Evolutionary conservation across 2,329 filamentous ascomycete genomes (phyloP), one percentile per base, ranked within the genome.

Genomic region (Cladorrhinum sp.): DNA sequence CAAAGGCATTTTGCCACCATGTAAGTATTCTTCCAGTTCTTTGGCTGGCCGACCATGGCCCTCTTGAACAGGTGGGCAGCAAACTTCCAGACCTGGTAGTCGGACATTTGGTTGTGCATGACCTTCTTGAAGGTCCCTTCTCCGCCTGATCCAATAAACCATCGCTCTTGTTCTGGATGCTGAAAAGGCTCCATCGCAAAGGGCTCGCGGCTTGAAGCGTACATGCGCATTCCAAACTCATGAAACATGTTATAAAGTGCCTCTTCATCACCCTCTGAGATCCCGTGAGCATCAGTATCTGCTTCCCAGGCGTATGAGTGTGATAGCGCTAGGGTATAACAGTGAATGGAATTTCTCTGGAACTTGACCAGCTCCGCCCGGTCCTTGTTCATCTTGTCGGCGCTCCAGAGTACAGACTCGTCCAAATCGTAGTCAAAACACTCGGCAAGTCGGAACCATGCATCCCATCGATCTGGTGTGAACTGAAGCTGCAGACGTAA

Each of bases 311-410:
- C 83, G 60, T 83, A 79, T 0, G 82, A 85, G 63, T 85, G 79
- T 0, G 84, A 86, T 13, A 86, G 68, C 0, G 83, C 83, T 41
- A 86, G 76, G 0, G 81, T 85, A 67, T 90, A 91, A 71, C 91
- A 93, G 72, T 96, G 91, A 50, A 96, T 93, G 1, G 91, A 88
- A 68, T 85, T 86, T 29, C 91, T 85, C 72, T 96, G 91, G 62
- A 90, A 84, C 55, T 85, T 86, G 23, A 92, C 83, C 50, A 96
- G 75, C 60, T 96, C 91, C 3, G 79, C 77, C 58, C 89, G 86
- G 68, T 89, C 88, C 71, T 90, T 93, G 75, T 96, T 96, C 75
- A 96, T 88, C 74, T 96, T 96, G 67, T 96, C 92, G 0, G 92
- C 90, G 20, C 88, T 90, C 92, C 92, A 96, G 4, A 93, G 84